A percentile compares a stretch with the other conserved stretches of the same genome.
phyloP scores from a whole-genome alignment of 2,329 filamentous ascomycete species.

The Ophiostoma piceae region DNA sequence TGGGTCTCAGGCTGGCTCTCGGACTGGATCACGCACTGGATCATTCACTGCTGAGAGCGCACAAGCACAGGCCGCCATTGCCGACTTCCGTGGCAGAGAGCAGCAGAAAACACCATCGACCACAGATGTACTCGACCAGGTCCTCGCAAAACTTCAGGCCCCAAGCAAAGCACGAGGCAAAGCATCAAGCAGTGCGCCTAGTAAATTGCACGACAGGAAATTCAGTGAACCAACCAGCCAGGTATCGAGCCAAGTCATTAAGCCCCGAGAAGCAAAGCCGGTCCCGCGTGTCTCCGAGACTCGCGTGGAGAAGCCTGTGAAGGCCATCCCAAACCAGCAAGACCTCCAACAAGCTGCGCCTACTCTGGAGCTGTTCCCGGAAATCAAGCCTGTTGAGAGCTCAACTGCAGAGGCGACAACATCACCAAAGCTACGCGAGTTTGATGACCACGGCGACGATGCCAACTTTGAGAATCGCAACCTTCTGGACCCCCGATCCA shows the following conservation, averaged over 20 bases:
- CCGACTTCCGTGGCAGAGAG: constrained; percentile 9
- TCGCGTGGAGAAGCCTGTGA: neutral
- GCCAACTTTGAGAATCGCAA: constrained; percentile 21
- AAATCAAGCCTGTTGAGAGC: neutral
- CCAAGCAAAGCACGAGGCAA: neutral
- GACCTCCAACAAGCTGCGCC: neutral
- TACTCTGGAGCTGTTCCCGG: neutral
- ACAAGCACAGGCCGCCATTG: constrained; percentile 42
- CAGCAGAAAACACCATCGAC: neutral
- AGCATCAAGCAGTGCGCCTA: neutral
- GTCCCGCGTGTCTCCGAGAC: neutral
- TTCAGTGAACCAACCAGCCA: neutral
- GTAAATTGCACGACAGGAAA: neutral
- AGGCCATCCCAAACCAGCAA: neutral
- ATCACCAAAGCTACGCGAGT: neutral
- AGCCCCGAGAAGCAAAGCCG: neutral
- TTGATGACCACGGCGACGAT: constrained; percentile 33
- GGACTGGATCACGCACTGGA: constrained; percentile 36
- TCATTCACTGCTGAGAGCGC: constrained; percentile 57
- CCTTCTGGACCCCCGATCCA: constrained; percentile 32
- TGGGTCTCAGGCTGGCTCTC: constrained; percentile 38
- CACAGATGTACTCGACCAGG: neutral
- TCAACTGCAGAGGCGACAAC: neutral
- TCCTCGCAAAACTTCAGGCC: constrained; percentile 4
- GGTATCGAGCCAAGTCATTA: neutral